Evolutionary conservation across 495 filamentous ascomycete genomes (phyloP), one percentile per base, ranked within the genome.

Genomic region (Penicillium ochrochloron): DNA sequence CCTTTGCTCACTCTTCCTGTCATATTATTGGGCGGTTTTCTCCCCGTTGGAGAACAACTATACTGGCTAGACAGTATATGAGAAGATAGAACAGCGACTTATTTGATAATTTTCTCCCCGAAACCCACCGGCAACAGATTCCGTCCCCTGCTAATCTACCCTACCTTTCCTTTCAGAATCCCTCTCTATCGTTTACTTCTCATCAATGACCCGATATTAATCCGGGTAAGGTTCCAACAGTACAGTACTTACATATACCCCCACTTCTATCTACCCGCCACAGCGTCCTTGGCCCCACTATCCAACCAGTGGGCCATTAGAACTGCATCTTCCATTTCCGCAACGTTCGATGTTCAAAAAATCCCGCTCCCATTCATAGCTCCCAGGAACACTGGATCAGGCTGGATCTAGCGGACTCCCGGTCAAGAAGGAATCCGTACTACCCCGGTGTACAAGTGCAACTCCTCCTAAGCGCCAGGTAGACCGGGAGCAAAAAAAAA

Each of bases 401-500:
- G 44, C 44, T 25, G 44, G 21, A 8, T 21, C 2, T 12, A 23
- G 21, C 42, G 42, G 9, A 23, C n/a, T 10, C n/a, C 11, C 42
- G 19, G n/a, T 6, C 11, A 5, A 48, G 23, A 57, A 42, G 54
- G 50, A 21, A 34, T 35, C 25, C 35, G 59, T 65, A 59, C 64
- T 41, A 67, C 61, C 55, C 51, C 42, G 31, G 41, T 57, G 57
- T 64, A 65, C 65, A 39, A 53, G 54, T 15, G 29, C 23, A 42
- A 21, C n/a, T 19, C 37, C 35, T 15, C 25, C 35, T 23, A 8
- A 27, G 39, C 4, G 37, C 37, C 12, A 42, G 39, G 23, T 23
- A 17, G 21, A 23, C 31, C 5, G 31, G 4, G n/a, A 44, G 27
- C 3, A 0, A 41, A 11, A 2, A 39, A 12, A 50, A 8, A 23